Base-by-base conservation (phyloP, 768 basidiomycete genomes). In the Phylloporus rhodoxanthus region DNA sequence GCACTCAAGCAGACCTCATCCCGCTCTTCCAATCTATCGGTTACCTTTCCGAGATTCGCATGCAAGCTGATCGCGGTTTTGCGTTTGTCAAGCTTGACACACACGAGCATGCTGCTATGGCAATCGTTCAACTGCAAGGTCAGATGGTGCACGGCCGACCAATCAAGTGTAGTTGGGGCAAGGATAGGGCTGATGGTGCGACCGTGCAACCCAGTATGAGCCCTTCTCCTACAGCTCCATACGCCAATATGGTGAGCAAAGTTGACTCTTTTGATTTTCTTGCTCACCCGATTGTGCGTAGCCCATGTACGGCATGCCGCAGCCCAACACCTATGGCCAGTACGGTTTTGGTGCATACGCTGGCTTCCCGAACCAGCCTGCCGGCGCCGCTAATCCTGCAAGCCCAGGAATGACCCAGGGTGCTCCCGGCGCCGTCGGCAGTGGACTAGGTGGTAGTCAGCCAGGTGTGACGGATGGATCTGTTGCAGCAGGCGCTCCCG, bases 111-210 rank as follows among this genome's bases (percentile, higher is more conserved):
- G 95, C 95, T 47, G 95, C 96, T 8, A 86, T 92, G 83, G 95
- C 95, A 33, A 99, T 99, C 62, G 87, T 95, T 53, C 92, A 97
- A 67, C 75, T 99, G 45, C 91, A 95, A 68, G 94, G 95, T 47
- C 90, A 93, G 72, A 89, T 92, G 78, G 91, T 99, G 23, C 96
- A 99, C 57, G 95, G 95, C 42, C 74, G 96, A 33, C 92, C 94
- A 8, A 91, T 98, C 76, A 98, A 97, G 72, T 95, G 91, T 70
- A 92, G 91, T 61, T 99, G 96, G 96, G 96, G 96, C 49, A 98
- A 97, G 70, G 95, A 97, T 67, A 79, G 91, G 54, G 85, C 82
- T 20, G 85, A 87, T 65, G 87, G 82, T 29, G 79, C 77, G 21
- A 72, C 75, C 47, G 74, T 79, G 21, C 76, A 79, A 48, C 68